Percentiles rank a stretch among this genome's conserved stretches.
phyloP scores from a whole-genome alignment of 768 basidiomycete species.

The Amanita pseudoporphyria region DNA sequence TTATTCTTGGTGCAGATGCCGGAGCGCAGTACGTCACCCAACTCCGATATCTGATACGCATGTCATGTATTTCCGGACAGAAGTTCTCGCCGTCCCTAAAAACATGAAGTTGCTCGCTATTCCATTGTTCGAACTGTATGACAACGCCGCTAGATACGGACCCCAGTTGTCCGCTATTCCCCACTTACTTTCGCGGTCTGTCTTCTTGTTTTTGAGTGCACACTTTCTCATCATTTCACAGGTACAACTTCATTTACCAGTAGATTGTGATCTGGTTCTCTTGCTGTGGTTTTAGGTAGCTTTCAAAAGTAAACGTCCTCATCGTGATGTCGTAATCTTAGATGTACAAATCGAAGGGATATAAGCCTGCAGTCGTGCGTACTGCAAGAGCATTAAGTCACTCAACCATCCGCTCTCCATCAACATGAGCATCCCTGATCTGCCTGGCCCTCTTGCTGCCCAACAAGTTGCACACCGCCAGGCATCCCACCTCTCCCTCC shows the following conservation, averaged over 20 bases:
- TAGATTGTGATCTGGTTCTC: constrained; percentile 15
- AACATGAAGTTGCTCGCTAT: constrained; percentile 99
- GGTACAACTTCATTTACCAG: constrained; percentile 79
- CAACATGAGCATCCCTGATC: constrained; percentile 23
- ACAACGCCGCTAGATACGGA: constrained; percentile 92
- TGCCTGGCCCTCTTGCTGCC: constrained; percentile 18
- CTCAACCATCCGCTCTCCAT: too few relatives aligned
- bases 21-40: constrained; percentile 62
- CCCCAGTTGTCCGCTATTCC: constrained; percentile 94
- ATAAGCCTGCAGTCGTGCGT: background rate
- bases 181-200: constrained; percentile 76
- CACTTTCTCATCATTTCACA: constrained; percentile 31
- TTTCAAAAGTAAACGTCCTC: background rate
- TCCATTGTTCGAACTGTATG: constrained; percentile 94
- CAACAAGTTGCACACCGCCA: constrained; percentile 39
- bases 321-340: background rate
- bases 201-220: constrained; percentile 1
- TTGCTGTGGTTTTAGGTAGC: background rate
- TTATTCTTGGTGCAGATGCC: constrained; percentile 94
- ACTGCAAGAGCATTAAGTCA: constrained; percentile 24
- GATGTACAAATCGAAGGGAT: background rate
- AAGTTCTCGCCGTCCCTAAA: constrained; percentile 92
- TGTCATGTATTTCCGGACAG: constrained; percentile 28
- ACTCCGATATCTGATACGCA: background rate
- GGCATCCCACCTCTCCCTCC: constrained; percentile 38